Evolutionary conservation across 1,139 yeast species (phyloP), one percentile per base, ranked within the genome.

Genomic region (Groenewaldozyma sp.): DNA sequence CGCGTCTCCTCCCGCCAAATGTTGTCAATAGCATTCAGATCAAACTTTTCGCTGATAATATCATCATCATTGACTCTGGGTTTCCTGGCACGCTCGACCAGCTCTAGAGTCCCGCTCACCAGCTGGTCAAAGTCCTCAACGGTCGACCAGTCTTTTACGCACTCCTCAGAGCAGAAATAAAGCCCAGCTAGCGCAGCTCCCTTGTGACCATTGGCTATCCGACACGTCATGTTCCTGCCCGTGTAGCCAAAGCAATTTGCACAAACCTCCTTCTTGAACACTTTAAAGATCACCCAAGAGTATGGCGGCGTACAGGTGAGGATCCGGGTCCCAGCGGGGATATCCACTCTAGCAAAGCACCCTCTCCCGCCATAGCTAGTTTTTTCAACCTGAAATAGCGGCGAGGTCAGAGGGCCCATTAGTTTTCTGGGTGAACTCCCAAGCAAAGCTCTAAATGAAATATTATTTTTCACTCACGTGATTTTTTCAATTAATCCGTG

Each of bases 241-340:
- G 65, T 64, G 51, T 76, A 79, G 2, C 48, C 45, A 51, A 69
- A 76, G 51, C 88, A 80, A 42, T 55, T 51, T 3, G 71, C 65
- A 52, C 88, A 80, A 1, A 76, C 82, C 51, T 80, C 87, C 50
- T 78, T 78, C 41, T 74, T 70, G 54, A 76, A 79, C 4, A 75
- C 77, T 43, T 69, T 65, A 22, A 68, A 58, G 3, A 78, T 64
- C 1, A 74, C 65, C 13, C 69, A 62, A 11, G 79, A 68, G 37
- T 74, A 54, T 1, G 78, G 76, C 4, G 57, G 42, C 2, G 55
- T 48, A 34, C 73, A 67, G 7, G 47, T 49, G 36, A 74, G 62
- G 1, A 80, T 58, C 2, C 54, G 53, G 0, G 76, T 67, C 6
- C 65, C 72, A 17, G 55, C 50, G 3, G 69, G 62, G 13, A 78